These are phyloP conservation scores for Xylaria scruposa DNA, from an alignment of 495 filamentous ascomycete genomes.

Conservation along the genomic window DNA sequence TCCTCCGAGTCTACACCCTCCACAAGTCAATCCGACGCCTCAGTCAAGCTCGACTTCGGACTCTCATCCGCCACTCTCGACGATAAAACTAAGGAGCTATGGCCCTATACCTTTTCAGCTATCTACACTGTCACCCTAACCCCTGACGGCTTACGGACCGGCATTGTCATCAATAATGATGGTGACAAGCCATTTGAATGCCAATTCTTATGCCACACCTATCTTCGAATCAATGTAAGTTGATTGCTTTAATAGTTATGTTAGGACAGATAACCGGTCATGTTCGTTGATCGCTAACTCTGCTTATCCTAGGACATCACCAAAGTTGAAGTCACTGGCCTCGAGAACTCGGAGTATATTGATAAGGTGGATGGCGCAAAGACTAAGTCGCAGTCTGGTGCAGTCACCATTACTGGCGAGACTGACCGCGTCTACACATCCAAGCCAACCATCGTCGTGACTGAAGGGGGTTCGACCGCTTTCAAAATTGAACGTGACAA, in stretches of 20 bases:
- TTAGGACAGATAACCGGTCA: not conserved
- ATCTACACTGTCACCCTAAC: conserved; percentile 91
- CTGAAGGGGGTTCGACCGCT: conserved; percentile 63
- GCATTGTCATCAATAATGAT: conserved; percentile 86
- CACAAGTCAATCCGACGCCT: conserved; percentile 59
- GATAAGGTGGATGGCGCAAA: conserved; percentile 77
- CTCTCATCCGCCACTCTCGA: conserved; percentile 74
- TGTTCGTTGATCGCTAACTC: conserved; percentile 21
- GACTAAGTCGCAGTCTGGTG: conserved; percentile 64
- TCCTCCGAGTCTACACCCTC: conserved; percentile 58
- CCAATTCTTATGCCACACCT: conserved; percentile 90
- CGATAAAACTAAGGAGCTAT: conserved; percentile 66
- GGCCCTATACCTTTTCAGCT: conserved; percentile 85
- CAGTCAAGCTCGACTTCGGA: conserved; percentile 93
- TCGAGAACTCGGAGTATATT: conserved; percentile 73
- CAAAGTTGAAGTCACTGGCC: conserved; percentile 69
- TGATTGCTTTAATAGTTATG: not conserved
- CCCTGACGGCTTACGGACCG: conserved; percentile 76
- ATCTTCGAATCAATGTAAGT: conserved; percentile 79
- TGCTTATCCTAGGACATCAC: conserved; percentile 69
- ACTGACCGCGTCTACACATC: conserved; percentile 77
- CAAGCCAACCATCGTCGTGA: conserved; percentile 58
- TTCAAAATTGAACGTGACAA: conserved; percentile 81
- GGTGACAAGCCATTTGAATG: conserved; percentile 83
- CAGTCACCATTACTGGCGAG: conserved; percentile 67